phyloP scores from a whole-genome alignment of 768 basidiomycete species.

The Lactarius tabidus region DNA sequence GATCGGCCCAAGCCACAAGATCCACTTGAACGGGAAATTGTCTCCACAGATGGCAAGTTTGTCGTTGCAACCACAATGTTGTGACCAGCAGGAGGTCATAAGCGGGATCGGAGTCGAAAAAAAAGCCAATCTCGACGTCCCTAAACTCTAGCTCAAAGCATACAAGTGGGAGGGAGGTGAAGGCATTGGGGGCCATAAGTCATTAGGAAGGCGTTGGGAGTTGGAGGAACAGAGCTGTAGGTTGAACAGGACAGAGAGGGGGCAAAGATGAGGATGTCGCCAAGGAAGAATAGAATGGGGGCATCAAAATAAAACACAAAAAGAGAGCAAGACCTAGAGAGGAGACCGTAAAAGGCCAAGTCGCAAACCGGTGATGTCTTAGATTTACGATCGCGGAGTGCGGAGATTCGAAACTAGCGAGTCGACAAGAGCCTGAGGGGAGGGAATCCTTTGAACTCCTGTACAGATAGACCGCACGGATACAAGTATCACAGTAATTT shows the following conservation, averaged over 20 bases:
- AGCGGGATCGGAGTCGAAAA: constrained; percentile 8
- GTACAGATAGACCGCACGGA: not conserved
- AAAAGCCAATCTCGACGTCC: not conserved
- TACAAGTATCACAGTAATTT: not conserved
- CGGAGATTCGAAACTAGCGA: not conserved
- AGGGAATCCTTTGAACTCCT: not conserved
- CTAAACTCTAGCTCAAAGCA: not conserved
- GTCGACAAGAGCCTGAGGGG: not conserved
- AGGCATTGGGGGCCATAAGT: not conserved
- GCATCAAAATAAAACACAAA: not conserved
- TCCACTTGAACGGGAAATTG: not conserved
- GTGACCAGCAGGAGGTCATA: too few species aligned
- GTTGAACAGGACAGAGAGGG: not conserved
- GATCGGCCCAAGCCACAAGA: constrained; percentile 10
- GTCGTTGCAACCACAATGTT: not conserved
- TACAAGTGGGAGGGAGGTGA: not conserved
- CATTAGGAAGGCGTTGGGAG: not conserved
- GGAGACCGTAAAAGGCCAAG: not conserved
- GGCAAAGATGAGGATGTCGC: not conserved
- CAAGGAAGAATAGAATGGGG: too few species aligned
- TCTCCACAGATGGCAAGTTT: not conserved
- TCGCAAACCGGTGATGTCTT: constrained; percentile 3
- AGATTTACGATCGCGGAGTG: constrained; percentile 13
- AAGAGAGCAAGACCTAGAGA: not conserved
- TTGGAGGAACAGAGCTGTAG: not conserved